phyloP scores from a whole-genome alignment of 495 filamentous ascomycete genomes.

The Trichoderma asperelloides region DNA sequence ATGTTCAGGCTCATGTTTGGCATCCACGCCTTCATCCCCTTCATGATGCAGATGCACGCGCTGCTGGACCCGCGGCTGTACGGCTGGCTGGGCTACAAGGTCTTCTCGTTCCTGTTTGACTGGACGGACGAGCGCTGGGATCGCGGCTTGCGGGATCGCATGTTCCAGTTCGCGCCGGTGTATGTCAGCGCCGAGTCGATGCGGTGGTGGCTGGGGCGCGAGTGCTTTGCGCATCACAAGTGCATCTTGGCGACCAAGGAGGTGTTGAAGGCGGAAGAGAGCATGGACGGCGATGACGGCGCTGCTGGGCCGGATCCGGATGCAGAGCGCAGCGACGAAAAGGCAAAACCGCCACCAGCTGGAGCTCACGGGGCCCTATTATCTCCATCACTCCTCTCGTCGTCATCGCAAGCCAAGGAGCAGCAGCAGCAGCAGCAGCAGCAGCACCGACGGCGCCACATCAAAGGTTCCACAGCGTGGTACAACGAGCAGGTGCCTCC shows the following conservation, averaged over 20 bases:
- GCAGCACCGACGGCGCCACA: constrained; percentile 11
- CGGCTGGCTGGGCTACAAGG: constrained; percentile 78
- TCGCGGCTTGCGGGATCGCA: constrained; percentile 62
- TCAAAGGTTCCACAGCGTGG: constrained; percentile 55
- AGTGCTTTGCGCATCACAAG: constrained; percentile 84
- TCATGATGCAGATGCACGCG: constrained; percentile 82
- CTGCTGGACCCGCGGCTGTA: constrained; percentile 59
- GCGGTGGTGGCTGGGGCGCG: constrained; percentile 90
- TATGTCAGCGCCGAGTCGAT: constrained; percentile 87
- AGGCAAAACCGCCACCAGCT: not conserved
- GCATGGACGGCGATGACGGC: constrained; percentile 20
- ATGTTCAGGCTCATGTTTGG: constrained; percentile 82
- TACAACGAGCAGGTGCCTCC: constrained; percentile 73
- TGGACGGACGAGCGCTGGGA: constrained; percentile 90
- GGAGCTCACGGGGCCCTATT: constrained; percentile 15
- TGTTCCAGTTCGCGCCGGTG: constrained; percentile 88
- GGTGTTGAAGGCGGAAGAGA: constrained; percentile 53
- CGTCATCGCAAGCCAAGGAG: not conserved
- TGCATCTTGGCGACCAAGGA: constrained; percentile 80
- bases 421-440: constrained; percentile 12
- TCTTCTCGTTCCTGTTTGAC: constrained; percentile 84
- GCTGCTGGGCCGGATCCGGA: constrained; percentile 13
- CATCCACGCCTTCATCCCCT: constrained; percentile 88
- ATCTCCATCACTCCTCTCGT: too few relatives aligned
- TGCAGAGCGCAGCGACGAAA: too few relatives aligned